phyloP scores from a whole-genome alignment of 495 filamentous ascomycete genomes.

The Tuber magnatum region DNA sequence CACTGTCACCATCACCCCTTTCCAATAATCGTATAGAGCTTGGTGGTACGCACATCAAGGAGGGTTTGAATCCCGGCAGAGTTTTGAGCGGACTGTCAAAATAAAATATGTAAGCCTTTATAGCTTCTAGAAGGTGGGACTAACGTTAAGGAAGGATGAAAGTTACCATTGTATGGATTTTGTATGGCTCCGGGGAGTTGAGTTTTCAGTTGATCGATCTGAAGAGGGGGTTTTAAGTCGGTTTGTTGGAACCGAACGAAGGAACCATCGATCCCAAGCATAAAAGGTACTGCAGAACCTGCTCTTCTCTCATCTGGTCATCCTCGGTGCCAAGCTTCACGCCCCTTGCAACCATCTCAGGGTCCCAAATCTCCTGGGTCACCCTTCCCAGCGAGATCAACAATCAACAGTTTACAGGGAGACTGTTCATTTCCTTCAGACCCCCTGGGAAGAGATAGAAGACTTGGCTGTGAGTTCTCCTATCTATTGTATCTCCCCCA shows the following conservation, averaged over 20 bases:
- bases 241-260: background rate
- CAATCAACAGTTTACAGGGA: constrained; percentile 19
- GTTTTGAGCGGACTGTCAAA: constrained; percentile 83
- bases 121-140: background rate
- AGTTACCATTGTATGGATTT: constrained; percentile 33
- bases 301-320: constrained; percentile 28
- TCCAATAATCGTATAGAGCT: constrained; percentile 10
- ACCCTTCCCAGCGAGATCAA: constrained; percentile 30
- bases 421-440: background rate
- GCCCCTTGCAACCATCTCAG: constrained; percentile 36
- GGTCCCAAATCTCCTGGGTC: constrained; percentile 36
- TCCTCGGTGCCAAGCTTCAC: constrained; percentile 27
- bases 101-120: background rate
- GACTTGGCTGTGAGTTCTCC: background rate
- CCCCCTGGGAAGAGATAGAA: background rate
- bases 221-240: background rate
- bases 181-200: constrained; percentile 17
- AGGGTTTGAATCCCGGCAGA: constrained; percentile 96
- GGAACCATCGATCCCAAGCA: background rate
- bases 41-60: constrained; percentile 69
- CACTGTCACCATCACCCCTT: background rate
- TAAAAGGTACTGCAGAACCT: constrained; percentile 5
- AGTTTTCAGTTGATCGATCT: constrained; percentile 26
- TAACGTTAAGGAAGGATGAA: no score
- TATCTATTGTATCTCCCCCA: background rate